Percentiles rank a stretch among this genome's conserved stretches.
Evolutionary conservation across 768 basidiomycete genomes (phyloP).

Genomic region (Suillus occidentalis): DNA sequence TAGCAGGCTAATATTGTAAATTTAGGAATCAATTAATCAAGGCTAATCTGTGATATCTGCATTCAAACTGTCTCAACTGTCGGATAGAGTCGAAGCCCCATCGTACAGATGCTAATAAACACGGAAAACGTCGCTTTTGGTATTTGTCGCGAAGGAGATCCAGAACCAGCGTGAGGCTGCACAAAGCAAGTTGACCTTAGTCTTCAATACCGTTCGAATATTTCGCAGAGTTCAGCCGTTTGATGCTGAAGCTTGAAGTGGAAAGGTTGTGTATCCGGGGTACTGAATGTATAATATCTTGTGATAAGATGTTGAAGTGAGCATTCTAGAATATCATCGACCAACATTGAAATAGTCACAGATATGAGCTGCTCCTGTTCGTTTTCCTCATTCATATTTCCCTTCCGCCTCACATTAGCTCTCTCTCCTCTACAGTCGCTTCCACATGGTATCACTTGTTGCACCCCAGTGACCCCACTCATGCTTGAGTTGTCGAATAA

Average conservation of each 20-base stretch:
- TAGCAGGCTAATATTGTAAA: not conserved
- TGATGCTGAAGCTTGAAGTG: not conserved
- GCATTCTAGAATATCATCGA: not conserved
- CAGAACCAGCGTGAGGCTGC: not conserved
- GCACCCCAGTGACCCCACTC: conserved; percentile 74
- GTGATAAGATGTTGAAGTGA: not conserved
- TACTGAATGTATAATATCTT: no score
- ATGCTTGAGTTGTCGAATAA: conserved; percentile 59
- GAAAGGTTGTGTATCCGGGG: not conserved
- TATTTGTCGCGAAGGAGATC: not conserved
- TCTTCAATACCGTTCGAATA: conserved; percentile 22
- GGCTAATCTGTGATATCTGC: not conserved
- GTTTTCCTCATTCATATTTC: not conserved
- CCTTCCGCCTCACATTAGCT: conserved; percentile 28
- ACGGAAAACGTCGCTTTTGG: not conserved
- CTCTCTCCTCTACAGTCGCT: conserved; percentile 64
- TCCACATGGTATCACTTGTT: conserved; percentile 83
- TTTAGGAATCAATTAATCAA: no score
- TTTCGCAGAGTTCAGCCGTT: conserved; percentile 47
- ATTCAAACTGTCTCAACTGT: not conserved
- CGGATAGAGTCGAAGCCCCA: not conserved
- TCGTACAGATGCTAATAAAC: not conserved
- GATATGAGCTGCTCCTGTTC: not conserved
- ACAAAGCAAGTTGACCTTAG: no score
- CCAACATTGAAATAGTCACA: not conserved